Base-by-base conservation (phyloP, 129 eudicot species). In the Artemisia annua region DNA sequence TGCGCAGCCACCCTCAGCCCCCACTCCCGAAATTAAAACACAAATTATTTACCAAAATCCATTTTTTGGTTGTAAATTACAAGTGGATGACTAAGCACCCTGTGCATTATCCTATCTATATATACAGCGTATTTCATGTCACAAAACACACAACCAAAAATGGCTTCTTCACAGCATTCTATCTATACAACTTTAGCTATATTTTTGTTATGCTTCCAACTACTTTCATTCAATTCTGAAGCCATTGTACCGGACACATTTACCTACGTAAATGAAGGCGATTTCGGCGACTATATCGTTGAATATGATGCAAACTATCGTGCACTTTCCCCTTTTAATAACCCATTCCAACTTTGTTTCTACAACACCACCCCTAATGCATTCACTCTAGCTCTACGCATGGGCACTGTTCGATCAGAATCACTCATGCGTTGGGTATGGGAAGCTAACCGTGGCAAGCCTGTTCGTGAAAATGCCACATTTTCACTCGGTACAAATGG, bases 371-470 rank as follows among this genome's bases (percentile, higher is more conserved):
- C 22, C 22, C 22, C 22, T 0, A 20, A 20, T 20, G 22, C 0
- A 20, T 20, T 0, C 22, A 83, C 83, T 3, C 67, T 84, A 16
- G 85, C 89, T 22, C 57, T 87, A 12, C 81, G 87, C 3, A 79
- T 82, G 80, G 92, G 89, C 1, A 24, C 69, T 1, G 54, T 61
- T 11, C 59, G 81, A 3, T 74, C 84, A 6, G 83, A 79, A 24
- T 66, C 82, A 0, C 73, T 79, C 3, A 53, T 69, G 70, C 81
- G 85, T 3, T 87, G 87, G 89, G 89, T 87, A 13, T 87, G 92
- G 87, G 89, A 87, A 71, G 92, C 92, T 2, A 87, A 84, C 60
- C 81, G 89, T 0, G 83, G 83, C 0, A 79, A 52, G 35, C 85
- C 87, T 0, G 92, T 87, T 12, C 51, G 65, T 0, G 87, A 84